Evolutionary conservation across 1,284 basidiomycete species (phyloP).

Genomic region (Blastosporella zonata): DNA sequence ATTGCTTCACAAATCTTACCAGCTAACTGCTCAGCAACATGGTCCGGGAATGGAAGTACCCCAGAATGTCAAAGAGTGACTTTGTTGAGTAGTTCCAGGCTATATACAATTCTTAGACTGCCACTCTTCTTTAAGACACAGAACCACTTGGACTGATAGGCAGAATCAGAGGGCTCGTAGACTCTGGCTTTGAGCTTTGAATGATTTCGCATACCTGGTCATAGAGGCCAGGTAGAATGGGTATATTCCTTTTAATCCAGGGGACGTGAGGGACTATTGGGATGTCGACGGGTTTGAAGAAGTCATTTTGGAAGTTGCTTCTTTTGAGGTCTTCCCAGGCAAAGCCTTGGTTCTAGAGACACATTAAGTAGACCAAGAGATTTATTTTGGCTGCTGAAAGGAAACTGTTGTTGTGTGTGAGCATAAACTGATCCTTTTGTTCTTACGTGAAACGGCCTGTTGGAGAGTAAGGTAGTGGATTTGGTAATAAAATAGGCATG

Average conservation of each 20-base stretch:
- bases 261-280: constrained; percentile 32
- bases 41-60: constrained; percentile 25
- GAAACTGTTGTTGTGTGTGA: constrained; percentile 10
- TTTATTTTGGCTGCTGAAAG: constrained; percentile 16
- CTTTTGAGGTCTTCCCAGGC: constrained; percentile 33
- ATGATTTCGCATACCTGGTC: constrained; percentile 32
- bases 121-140: constrained; percentile 23
- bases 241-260: constrained; percentile 36
- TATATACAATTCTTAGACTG: constrained; percentile 23
- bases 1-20: constrained; percentile 28
- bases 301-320: constrained; percentile 32
- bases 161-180: constrained; percentile 13
- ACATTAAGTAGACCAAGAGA: constrained; percentile 20
- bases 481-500: constrained; percentile 22
- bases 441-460: constrained; percentile 19
- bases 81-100: constrained; percentile 26
- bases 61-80: constrained; percentile 26
- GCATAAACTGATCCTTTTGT: not conserved
- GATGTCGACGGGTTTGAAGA: constrained; percentile 33
- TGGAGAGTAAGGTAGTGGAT: constrained; percentile 20
- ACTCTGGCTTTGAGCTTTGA: constrained; percentile 13
- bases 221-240: constrained; percentile 35
- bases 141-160: constrained; percentile 16
- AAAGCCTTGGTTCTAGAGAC: constrained; percentile 21
- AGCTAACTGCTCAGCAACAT: constrained; percentile 30